Percentiles rank a stretch among this genome's conserved stretches.
These are phyloP conservation scores for Tympanopsis confertula DNA, from an alignment of 2,329 filamentous ascomycete species.

Conservation along the genomic window DNA sequence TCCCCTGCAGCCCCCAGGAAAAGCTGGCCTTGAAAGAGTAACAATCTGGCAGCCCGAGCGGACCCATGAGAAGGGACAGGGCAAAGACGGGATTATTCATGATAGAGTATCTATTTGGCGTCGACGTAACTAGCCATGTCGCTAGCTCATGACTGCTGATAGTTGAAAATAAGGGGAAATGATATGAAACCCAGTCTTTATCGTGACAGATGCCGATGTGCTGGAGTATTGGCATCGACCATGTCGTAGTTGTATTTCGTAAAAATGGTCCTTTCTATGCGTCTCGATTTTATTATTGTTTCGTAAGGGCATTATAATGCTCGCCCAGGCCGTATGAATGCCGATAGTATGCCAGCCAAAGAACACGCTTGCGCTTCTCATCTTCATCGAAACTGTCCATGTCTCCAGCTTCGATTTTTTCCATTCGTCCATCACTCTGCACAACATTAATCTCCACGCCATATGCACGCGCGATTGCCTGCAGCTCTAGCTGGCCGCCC, in stretches of 20 bases:
- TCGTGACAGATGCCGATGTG: no score
- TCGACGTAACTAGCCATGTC: background rate
- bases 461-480: slow-evolving; percentile 73
- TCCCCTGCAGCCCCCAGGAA: slow-evolving; percentile 28
- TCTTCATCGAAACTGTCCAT: slow-evolving; percentile 21
- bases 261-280: background rate
- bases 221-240: no score
- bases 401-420: slow-evolving; percentile 50
- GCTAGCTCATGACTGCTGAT: no score
- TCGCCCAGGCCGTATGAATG: slow-evolving; percentile 90
- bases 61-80: slow-evolving; percentile 41
- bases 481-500: slow-evolving; percentile 85
- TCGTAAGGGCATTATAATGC: slow-evolving; percentile 84
- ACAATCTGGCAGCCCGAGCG: slow-evolving; percentile 14
- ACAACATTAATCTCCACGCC: slow-evolving; percentile 72
- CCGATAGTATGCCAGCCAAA: slow-evolving; percentile 92
- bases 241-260: no score
- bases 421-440: slow-evolving; percentile 64
- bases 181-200: no score
- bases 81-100: slow-evolving; percentile 21
- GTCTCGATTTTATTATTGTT: slow-evolving; percentile 15
- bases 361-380: slow-evolving; percentile 38
- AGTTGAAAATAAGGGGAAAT: no score
- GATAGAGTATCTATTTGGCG: slow-evolving; percentile 10
- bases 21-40: slow-evolving; percentile 19